Evolutionary conservation across 129 eudicot genomes (phyloP).

Genomic region (Heracleum sosnowskyi): DNA sequence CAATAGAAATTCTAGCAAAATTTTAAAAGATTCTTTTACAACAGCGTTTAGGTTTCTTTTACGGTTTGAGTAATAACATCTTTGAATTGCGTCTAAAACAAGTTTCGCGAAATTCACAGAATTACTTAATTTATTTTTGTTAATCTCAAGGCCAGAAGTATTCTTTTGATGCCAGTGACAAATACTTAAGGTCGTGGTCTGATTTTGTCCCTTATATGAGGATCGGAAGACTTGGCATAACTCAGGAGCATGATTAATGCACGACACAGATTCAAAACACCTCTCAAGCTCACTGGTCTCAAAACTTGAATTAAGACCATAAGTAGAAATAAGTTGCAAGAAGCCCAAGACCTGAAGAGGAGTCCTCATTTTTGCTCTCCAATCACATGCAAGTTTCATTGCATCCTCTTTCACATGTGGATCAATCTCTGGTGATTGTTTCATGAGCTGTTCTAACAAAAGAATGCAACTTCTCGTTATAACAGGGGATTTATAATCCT

Average conservation of each 20-base stretch:
- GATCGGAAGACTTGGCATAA: neutral
- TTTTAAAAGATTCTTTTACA: neutral
- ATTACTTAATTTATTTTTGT: neutral
- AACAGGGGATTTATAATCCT: neutral
- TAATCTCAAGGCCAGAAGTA: neutral
- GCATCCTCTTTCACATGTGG: neutral
- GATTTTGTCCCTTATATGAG: neutral
- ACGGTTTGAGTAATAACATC: neutral
- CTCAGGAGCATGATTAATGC: neutral
- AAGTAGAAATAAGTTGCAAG: constrained; percentile 11
- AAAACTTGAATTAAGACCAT: neutral
- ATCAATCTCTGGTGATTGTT: neutral
- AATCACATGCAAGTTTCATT: neutral
- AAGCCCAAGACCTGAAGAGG: constrained; percentile 11
- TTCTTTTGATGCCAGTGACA: neutral
- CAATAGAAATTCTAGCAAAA: neutral
- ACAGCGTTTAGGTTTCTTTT: neutral
- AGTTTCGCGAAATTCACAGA: constrained; percentile 19
- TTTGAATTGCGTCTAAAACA: constrained; percentile 16
- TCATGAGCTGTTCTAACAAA: constrained; percentile 3
- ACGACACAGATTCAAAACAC: neutral
- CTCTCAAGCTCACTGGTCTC: neutral
- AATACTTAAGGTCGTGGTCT: neutral
- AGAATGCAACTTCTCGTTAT: constrained; percentile 2
- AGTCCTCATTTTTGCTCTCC: neutral